phyloP scores from a whole-genome alignment of 202 grass and related monocot genomes.

The Schoenoplectus tabernaemontani region DNA sequence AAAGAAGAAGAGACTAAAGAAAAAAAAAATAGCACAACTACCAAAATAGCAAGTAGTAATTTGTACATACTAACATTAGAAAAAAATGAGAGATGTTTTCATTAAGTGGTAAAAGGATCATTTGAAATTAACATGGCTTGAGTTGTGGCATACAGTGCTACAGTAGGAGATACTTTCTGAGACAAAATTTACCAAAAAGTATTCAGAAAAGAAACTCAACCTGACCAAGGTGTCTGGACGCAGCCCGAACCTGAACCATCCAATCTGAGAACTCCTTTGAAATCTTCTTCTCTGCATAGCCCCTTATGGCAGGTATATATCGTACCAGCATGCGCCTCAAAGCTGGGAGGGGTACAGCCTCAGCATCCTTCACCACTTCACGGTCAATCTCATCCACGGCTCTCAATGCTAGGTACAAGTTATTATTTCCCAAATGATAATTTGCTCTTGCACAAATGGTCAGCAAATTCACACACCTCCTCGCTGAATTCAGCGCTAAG shows the following conservation, averaged over 20 bases:
- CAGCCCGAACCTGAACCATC: slow-evolving; percentile 93
- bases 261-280: slow-evolving; percentile 86
- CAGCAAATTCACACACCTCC: slow-evolving; percentile 64
- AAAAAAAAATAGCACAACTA: not conserved
- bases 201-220: not conserved
- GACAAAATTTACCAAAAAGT: not conserved
- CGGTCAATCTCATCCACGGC: slow-evolving; percentile 74
- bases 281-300: slow-evolving; percentile 84
- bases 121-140: not conserved
- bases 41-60: slow-evolving; percentile 1
- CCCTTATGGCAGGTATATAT: slow-evolving; percentile 60
- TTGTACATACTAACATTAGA: slow-evolving; percentile 4
- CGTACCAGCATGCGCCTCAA: slow-evolving; percentile 67
- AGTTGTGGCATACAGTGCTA: not conserved
- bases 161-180: not conserved
- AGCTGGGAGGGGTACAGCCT: slow-evolving; percentile 51
- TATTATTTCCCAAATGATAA: slow-evolving; percentile 48
- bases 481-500: slow-evolving; percentile 48
- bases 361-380: slow-evolving; percentile 41
- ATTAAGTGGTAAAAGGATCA: not conserved
- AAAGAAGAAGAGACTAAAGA: not conserved
- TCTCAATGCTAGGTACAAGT: slow-evolving; percentile 79
- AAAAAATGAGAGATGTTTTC: not conserved
- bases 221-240: slow-evolving; percentile 84
- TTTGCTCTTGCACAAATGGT: slow-evolving; percentile 67